Evolutionary conservation across 345 rosid species (phyloP), one percentile per base, ranked within the genome.

Genomic region (Trapa incisa): DNA sequence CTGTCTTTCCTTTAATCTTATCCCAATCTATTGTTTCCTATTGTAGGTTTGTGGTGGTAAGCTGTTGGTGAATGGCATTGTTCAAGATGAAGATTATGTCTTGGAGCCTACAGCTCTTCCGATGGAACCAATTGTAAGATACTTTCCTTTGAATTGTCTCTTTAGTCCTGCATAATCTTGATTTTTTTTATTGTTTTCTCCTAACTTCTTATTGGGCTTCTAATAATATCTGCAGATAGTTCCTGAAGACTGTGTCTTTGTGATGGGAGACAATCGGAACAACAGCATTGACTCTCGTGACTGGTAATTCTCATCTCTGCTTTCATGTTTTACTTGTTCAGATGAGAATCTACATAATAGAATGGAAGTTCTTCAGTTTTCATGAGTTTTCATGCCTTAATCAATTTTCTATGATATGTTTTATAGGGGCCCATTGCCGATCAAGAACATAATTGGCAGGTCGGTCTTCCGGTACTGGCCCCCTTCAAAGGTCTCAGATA

Each of bases 221-320:
- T 1, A 32, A 57, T 60, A 8, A 54, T 17, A 41, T 57, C n/a
- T 82, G 78, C 86, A 93, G 98, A 53, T 75, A 69, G 87, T 93
- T 57, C 98, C 97, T 15, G 84, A 90, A 78, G 97, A 84, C 62
- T 83, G 74, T 73, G 97, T 93, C 60, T 90, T 88, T 75, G 98
- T 93, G 42, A 67, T 93, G 87, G 97, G 98, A 52, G 98, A 93
- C 80, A 93, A 93, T 67, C 91, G 97, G 13, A 93, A 93, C 69
- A 85, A 90, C 71, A 93, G 98, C 70, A 85, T 82, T 54, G 98
- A 93, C 70, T 93, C 98, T 60, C 97, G 87, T 70, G 62, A 83
- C 79, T 93, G 98, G 98, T 93, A 85, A 82, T 61, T 72, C 48
- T 17, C 14, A 54, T 50, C 29, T 52, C 48, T 2, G 15, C 33